Evolutionary conservation across 208 protist species (phyloP).

Genomic region (Herpetomonas muscarum): DNA sequence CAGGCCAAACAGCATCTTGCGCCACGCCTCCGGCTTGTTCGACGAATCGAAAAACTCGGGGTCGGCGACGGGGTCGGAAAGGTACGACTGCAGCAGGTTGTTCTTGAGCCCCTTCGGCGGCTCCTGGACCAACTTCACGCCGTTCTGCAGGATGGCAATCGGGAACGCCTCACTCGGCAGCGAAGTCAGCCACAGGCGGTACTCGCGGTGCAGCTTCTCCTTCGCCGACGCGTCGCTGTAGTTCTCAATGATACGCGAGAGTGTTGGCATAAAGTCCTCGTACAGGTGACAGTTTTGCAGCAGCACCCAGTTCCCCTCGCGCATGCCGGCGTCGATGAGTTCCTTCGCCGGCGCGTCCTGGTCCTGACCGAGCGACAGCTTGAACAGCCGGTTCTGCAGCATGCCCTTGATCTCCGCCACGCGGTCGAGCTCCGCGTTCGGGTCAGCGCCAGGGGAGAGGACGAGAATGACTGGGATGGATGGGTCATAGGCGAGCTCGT

Average conservation of each 20-base stretch:
- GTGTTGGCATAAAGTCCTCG: slow-evolving; percentile 92
- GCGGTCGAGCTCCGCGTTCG: slow-evolving; percentile 91
- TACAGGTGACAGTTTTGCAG: slow-evolving; percentile 96
- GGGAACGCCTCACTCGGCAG: slow-evolving; percentile 97
- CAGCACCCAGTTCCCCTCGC: slow-evolving; percentile 91
- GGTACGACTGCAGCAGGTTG: slow-evolving; percentile 95
- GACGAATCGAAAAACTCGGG: slow-evolving; percentile 78
- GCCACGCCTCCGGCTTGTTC: slow-evolving; percentile 81
- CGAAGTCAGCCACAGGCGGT: slow-evolving; percentile 98
- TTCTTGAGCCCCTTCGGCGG: slow-evolving; percentile 96
- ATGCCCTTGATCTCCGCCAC: slow-evolving; percentile 92
- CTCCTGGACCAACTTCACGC: slow-evolving; percentile 98
- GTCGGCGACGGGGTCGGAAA: slow-evolving; percentile 86
- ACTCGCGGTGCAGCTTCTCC: slow-evolving; percentile 91
- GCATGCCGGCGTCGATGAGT: slow-evolving; percentile 88
- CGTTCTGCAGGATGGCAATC: slow-evolving; percentile 97
- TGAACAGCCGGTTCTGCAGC: slow-evolving; percentile 73
- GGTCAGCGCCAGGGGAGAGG: slow-evolving; percentile 97
- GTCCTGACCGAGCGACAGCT: slow-evolving; percentile 96
- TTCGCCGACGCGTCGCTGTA: slow-evolving; percentile 87
- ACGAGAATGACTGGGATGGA: slow-evolving; percentile 96
- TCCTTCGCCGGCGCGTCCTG: slow-evolving; percentile 90
- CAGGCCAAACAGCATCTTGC: slow-evolving; percentile 93
- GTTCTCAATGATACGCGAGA: slow-evolving; percentile 92
- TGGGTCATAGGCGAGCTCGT: slow-evolving; percentile 83